Evolutionary conservation across 2,329 filamentous ascomycete genomes (phyloP).

Genomic region (Phialemoniopsis sp.): DNA sequence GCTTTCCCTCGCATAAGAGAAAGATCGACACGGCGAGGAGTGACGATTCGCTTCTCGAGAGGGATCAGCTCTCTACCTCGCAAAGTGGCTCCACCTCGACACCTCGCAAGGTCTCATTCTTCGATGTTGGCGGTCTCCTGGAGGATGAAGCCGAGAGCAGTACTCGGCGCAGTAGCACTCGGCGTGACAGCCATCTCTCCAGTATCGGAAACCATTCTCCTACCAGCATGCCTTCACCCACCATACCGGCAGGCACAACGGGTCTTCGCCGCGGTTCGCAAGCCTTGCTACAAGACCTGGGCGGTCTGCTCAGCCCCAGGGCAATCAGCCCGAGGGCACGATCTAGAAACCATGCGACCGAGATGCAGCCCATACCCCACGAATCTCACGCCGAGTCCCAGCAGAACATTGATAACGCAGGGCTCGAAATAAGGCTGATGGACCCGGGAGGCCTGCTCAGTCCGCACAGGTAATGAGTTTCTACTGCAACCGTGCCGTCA

Average conservation of each 20-base stretch:
- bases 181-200: constrained; percentile 37
- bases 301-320: constrained; percentile 45
- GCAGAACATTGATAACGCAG: neutral
- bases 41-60: constrained; percentile 34
- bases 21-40: constrained; percentile 20
- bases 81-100: constrained; percentile 36
- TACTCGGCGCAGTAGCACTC: constrained; percentile 11
- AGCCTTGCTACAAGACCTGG: constrained; percentile 54
- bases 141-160: constrained; percentile 29
- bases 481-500: neutral
- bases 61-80: constrained; percentile 25
- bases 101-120: constrained; percentile 68
- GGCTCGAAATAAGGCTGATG: constrained; percentile 8
- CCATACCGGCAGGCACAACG: constrained; percentile 35
- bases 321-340: constrained; percentile 7
- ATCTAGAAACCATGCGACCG: constrained; percentile 30
- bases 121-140: constrained; percentile 77
- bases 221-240: constrained; percentile 32
- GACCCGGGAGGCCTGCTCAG: constrained; percentile 10
- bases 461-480: neutral
- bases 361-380: constrained; percentile 41
- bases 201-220: constrained; percentile 29
- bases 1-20: constrained; percentile 34
- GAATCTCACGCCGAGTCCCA: constrained; percentile 3
- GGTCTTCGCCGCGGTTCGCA: constrained; percentile 51